These are phyloP conservation scores for Coix lacrymajobi DNA, from an alignment of 176 grass and related monocot genomes.

Conservation along the genomic window DNA sequence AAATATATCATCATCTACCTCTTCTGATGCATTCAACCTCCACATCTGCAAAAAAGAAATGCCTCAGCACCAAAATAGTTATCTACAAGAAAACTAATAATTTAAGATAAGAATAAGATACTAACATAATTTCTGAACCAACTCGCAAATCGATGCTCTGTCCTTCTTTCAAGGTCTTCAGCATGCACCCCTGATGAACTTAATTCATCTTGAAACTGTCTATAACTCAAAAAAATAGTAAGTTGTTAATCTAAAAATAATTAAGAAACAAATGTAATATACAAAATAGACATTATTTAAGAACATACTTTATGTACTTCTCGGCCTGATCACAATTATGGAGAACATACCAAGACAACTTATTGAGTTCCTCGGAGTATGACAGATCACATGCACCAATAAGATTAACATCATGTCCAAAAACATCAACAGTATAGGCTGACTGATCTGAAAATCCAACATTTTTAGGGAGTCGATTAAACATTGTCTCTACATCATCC, in stretches of 20 bases:
- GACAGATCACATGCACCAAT: neutral
- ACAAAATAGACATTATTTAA: no score
- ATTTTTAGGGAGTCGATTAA: neutral
- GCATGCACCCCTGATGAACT: no score
- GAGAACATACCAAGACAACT: neutral
- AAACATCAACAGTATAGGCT: neutral
- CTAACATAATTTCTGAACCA: neutral
- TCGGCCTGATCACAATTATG: neutral
- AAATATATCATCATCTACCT: no score
- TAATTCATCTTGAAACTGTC: neutral
- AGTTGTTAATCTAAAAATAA: no score
- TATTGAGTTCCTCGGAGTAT: neutral
- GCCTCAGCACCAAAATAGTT: no score
- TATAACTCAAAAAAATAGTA: neutral
- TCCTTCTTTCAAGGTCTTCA: no score
- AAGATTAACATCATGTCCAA: neutral
- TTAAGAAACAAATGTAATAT: neutral
- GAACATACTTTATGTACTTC: neutral
- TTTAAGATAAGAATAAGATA: no score
- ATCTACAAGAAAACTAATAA: no score
- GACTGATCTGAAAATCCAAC: neutral
- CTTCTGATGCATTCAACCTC: no score
- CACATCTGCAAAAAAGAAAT: no score
- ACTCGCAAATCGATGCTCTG: neutral
- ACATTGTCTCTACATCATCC: neutral